Conservation (phyloP, 2,329 filamentous ascomycete genomes). For the Aspergillus latus region DNA sequence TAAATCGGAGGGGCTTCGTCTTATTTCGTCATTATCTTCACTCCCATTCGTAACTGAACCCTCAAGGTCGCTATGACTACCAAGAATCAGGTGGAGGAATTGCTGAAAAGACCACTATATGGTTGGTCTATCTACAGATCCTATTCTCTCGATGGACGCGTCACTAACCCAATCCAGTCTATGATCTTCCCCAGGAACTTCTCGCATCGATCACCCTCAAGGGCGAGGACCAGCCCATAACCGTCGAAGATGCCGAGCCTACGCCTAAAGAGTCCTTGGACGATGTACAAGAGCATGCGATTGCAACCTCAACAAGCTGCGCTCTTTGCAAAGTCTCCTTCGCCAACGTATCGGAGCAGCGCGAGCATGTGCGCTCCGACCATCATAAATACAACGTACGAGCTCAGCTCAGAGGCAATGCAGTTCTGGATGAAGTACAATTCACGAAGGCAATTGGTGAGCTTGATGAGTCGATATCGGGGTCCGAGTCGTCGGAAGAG, state of each 20-base stretch:
- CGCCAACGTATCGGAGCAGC: slow-evolving; percentile 72
- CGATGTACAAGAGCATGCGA: slow-evolving; percentile 42
- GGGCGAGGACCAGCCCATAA: slow-evolving; percentile 40
- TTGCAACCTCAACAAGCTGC: slow-evolving; percentile 67
- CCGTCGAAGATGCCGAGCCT: slow-evolving; percentile 25
- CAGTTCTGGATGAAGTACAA: slow-evolving; percentile 72
- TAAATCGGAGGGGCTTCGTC: not conserved
- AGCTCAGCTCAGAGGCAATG: slow-evolving; percentile 74
- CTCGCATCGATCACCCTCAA: slow-evolving; percentile 66
- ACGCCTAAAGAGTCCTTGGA: slow-evolving; percentile 30
- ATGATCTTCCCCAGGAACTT: slow-evolving; percentile 75
- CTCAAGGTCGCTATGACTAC: slow-evolving; percentile 18
- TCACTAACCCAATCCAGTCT: slow-evolving; percentile 55
- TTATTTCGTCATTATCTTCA: slow-evolving; percentile 6
- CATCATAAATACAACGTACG: slow-evolving; percentile 94
- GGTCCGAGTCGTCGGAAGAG: slow-evolving; percentile 68
- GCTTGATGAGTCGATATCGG: slow-evolving; percentile 89
- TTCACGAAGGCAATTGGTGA: slow-evolving; percentile 85
- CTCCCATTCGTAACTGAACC: not conserved
- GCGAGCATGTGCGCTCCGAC: slow-evolving; percentile 83
- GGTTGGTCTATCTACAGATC: slow-evolving; percentile 32
- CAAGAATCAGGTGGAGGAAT: slow-evolving; percentile 33
- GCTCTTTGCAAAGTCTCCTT: slow-evolving; percentile 76
- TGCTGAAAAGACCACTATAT: slow-evolving; percentile 53
- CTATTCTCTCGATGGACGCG: not conserved